Conservation (phyloP, 164 flowering plant species). For the Vitis amurensis region DNA sequence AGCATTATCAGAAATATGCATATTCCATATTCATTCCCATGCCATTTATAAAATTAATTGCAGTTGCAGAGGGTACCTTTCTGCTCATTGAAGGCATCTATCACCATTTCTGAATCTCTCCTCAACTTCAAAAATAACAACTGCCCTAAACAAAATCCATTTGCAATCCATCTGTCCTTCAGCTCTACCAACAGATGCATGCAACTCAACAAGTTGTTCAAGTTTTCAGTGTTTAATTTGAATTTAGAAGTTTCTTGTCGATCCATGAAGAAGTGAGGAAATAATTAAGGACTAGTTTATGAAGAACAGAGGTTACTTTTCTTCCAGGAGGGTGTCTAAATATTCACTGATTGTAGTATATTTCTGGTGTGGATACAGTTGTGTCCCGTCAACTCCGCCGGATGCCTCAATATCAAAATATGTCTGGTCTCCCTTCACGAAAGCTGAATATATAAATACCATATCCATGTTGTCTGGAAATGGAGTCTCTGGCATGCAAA, state of each 20-base stretch:
- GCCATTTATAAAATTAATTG: too few species aligned
- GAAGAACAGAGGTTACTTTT: not conserved
- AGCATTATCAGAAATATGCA: too few species aligned
- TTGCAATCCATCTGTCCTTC: too few species aligned
- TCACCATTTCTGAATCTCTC: too few species aligned
- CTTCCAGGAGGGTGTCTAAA: conserved; percentile 50
- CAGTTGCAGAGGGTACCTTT: too few species aligned
- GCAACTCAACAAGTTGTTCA: too few species aligned
- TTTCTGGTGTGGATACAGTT: conserved; percentile 64
- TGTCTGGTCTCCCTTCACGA: conserved; percentile 82
- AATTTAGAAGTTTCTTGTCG: not conserved
- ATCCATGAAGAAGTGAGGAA: not conserved
- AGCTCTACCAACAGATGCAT: too few species aligned
- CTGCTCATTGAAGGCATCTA: too few species aligned
- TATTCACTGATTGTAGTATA: conserved; percentile 69
- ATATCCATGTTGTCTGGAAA: conserved; percentile 66
- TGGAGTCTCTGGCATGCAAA: conserved; percentile 58
- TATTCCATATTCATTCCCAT: too few species aligned
- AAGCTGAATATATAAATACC: conserved; percentile 70
- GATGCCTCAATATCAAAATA: conserved; percentile 61
- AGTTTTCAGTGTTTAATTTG: too few species aligned
- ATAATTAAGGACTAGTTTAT: not conserved
- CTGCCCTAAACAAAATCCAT: too few species aligned
- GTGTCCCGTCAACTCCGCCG: conserved; percentile 58
- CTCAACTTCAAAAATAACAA: too few species aligned